Conservation (phyloP, 441 rosid species). For the Hura crepitans region DNA sequence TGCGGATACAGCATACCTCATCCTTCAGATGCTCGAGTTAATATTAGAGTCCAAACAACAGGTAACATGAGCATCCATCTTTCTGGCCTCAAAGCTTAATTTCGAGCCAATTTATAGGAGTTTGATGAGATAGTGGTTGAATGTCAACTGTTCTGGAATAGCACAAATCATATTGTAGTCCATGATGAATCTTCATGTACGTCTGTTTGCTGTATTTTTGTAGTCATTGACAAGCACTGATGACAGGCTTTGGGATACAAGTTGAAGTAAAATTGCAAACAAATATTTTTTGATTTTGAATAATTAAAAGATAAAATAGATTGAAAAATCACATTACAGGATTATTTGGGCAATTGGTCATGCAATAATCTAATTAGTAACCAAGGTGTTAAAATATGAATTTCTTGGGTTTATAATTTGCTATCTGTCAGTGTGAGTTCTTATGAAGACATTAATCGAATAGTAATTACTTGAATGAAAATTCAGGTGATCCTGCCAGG, state of each 20-base stretch:
- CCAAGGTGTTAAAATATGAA: background rate
- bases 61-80: conserved; percentile 37
- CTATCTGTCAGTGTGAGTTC: background rate
- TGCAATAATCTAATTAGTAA: background rate
- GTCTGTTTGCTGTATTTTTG: background rate
- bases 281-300: background rate
- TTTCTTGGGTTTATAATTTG: background rate
- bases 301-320: background rate
- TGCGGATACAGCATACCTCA: conserved; percentile 88
- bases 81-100: background rate
- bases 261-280: background rate
- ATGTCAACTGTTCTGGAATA: background rate
- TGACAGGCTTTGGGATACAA: background rate
- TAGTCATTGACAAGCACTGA: background rate
- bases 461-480: conserved; percentile 5
- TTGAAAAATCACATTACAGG: too few relatives aligned
- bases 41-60: conserved; percentile 81
- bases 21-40: conserved; percentile 83
- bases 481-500: conserved; percentile 66
- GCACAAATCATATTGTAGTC: background rate
- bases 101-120: background rate
- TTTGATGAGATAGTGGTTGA: background rate
- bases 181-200: background rate
- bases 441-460: background rate
- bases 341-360: background rate